phyloP scores from a whole-genome alignment of 2,329 filamentous ascomycete species.

The Talaromyces marneffei region DNA sequence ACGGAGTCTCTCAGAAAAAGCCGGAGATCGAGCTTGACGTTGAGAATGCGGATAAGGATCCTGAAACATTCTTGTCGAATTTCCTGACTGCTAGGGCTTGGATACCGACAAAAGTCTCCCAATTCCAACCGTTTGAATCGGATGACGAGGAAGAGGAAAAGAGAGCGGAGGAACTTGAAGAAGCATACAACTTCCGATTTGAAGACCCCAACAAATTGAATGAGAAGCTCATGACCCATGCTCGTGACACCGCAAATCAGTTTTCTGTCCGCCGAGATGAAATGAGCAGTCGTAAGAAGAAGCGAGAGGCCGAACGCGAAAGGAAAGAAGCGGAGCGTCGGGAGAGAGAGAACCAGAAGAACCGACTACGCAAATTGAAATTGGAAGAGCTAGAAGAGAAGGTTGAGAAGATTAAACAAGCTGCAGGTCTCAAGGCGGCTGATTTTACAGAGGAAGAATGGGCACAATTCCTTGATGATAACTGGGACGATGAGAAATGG shows the following conservation, averaged over 20 bases:
- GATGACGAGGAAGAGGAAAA: constrained; percentile 75
- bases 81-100: constrained; percentile 91
- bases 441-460: constrained; percentile 70
- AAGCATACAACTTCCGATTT: constrained; percentile 92
- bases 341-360: constrained; percentile 71
- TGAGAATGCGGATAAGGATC: constrained; percentile 74
- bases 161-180: constrained; percentile 79
- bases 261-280: constrained; percentile 84
- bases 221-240: constrained; percentile 80
- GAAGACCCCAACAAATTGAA: constrained; percentile 86
- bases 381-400: constrained; percentile 86
- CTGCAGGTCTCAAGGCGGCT: constrained; percentile 70
- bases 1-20: constrained; percentile 21
- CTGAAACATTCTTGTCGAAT: constrained; percentile 88
- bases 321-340: constrained; percentile 73
- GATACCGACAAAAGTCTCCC: constrained; percentile 62
- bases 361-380: constrained; percentile 77
- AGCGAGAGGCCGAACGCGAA: constrained; percentile 70
- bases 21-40: constrained; percentile 60
- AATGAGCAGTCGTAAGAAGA: constrained; percentile 66
- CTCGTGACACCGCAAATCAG: constrained; percentile 74
- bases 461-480: constrained; percentile 75
- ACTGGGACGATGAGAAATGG: constrained; percentile 86
- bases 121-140: constrained; percentile 80
- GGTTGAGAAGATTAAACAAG: constrained; percentile 79